phyloP scores from a whole-genome alignment of 495 filamentous ascomycete genomes.

The Penicillium desertorum region DNA sequence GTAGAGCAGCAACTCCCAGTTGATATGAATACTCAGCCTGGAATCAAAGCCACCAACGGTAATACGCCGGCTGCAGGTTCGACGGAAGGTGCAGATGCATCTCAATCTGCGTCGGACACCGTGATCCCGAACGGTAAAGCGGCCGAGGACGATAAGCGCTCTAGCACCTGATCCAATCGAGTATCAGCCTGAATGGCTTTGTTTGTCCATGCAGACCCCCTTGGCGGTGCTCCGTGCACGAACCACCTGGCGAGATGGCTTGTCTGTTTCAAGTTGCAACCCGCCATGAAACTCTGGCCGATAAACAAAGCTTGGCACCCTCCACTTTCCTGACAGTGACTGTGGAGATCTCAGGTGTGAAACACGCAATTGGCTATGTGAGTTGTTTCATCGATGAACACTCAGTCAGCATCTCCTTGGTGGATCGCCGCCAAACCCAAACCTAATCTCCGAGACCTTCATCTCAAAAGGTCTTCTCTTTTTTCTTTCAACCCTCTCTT shows the following conservation, averaged over 20 bases:
- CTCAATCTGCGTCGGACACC: conserved; percentile 7
- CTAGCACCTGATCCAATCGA: conserved; percentile 18
- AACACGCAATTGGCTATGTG: background rate
- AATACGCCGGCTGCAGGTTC: conserved; percentile 9
- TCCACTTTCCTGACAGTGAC: background rate
- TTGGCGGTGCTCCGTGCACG: conserved; percentile 13
- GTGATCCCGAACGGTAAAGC: background rate
- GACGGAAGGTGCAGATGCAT: conserved; percentile 2
- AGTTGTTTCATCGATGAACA: background rate
- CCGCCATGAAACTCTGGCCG: background rate
- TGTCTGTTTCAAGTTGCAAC: conserved; percentile 6
- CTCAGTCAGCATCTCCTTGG: background rate
- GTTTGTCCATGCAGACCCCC: conserved; percentile 9
- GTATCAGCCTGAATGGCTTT: conserved; percentile 11
- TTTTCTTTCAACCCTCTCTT: background rate
- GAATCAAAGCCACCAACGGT: conserved; percentile 16
- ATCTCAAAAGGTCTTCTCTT: background rate
- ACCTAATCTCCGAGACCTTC: background rate
- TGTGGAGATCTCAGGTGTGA: background rate
- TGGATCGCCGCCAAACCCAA: background rate
- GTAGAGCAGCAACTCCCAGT: conserved; percentile 17
- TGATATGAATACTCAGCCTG: background rate
- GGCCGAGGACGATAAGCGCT: conserved; percentile 14
- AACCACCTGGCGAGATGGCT: background rate
- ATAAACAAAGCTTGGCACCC: conserved; percentile 3